These are phyloP conservation scores for Solanum tacnaense DNA, from an alignment of 257 asterid genomes.

Conservation along the genomic window DNA sequence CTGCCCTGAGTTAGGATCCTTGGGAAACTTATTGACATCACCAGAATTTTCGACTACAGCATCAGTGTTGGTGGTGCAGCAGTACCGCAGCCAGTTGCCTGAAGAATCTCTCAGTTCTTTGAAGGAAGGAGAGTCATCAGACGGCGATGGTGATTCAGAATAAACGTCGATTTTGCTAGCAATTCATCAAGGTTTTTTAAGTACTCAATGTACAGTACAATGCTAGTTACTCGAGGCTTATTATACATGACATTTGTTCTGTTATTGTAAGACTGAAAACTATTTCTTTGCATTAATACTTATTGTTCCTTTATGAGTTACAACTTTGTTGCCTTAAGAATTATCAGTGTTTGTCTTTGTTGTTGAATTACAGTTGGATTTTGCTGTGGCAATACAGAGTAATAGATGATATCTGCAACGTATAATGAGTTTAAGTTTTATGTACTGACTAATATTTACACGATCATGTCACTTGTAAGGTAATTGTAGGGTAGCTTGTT, in stretches of 20 bases:
- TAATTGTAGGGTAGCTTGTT: background rate
- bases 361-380: background rate
- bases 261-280: background rate
- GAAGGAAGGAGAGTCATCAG: conserved; percentile 5
- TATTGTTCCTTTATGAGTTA: background rate
- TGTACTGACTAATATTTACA: accelerated
- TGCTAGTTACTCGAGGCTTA: background rate
- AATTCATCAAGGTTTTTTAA: background rate
- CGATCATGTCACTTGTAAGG: background rate
- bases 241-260: background rate
- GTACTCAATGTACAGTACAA: background rate
- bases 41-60: conserved; percentile 21
- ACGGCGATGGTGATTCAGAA: background rate
- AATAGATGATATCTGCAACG: background rate
- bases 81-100: conserved; percentile 14
- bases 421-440: background rate
- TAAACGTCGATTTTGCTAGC: background rate
- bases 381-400: background rate
- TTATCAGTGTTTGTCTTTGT: background rate
- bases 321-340: background rate
- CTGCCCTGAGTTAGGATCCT: conserved; percentile 31
- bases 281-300: background rate
- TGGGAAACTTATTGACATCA: conserved; percentile 21
- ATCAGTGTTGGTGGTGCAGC: conserved; percentile 35
- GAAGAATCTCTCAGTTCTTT: conserved; percentile 6